Evolutionary conservation across 441 rosid species (phyloP).

Genomic region (Euphorbia corollata): DNA sequence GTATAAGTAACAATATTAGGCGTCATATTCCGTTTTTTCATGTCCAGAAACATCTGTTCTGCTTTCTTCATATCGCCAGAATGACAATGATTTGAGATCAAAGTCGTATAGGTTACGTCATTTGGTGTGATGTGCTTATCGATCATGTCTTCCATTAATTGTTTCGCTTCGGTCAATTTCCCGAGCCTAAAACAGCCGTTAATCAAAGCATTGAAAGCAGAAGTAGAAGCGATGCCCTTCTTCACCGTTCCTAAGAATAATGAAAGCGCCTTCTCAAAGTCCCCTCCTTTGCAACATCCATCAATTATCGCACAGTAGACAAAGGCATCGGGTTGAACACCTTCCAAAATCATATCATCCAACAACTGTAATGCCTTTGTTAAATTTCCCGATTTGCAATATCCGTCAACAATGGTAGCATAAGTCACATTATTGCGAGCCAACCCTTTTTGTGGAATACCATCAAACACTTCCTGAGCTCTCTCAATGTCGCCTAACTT

Average conservation of each 20-base stretch:
- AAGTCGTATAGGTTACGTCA: constrained; percentile 55
- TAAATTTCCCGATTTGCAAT: constrained; percentile 57
- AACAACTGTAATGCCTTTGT: constrained; percentile 52
- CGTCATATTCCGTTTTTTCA: constrained; percentile 48
- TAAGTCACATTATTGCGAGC: constrained; percentile 58
- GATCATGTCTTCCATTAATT: constrained; percentile 41
- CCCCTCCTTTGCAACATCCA: constrained; percentile 44
- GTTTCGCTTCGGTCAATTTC: constrained; percentile 44
- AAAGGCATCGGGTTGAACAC: constrained; percentile 50
- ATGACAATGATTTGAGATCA: constrained; percentile 66
- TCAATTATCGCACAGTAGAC: constrained; percentile 50
- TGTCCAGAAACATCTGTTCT: constrained; percentile 43
- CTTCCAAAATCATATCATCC: constrained; percentile 48
- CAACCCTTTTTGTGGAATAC: constrained; percentile 44
- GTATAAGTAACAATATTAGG: constrained; percentile 65
- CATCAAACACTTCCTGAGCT: constrained; percentile 56
- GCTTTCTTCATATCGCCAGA: constrained; percentile 63
- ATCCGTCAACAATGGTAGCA: constrained; percentile 47
- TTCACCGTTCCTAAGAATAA: constrained; percentile 48
- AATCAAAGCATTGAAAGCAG: constrained; percentile 52
- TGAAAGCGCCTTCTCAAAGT: constrained; percentile 36
- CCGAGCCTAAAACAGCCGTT: constrained; percentile 47
- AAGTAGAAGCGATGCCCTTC: constrained; percentile 48
- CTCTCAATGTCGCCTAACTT: constrained; percentile 59
- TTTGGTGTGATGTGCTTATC: constrained; percentile 52